Evolutionary conservation across 1,284 basidiomycete genomes (phyloP).

Genomic region (Singerocomus rubriflavus): DNA sequence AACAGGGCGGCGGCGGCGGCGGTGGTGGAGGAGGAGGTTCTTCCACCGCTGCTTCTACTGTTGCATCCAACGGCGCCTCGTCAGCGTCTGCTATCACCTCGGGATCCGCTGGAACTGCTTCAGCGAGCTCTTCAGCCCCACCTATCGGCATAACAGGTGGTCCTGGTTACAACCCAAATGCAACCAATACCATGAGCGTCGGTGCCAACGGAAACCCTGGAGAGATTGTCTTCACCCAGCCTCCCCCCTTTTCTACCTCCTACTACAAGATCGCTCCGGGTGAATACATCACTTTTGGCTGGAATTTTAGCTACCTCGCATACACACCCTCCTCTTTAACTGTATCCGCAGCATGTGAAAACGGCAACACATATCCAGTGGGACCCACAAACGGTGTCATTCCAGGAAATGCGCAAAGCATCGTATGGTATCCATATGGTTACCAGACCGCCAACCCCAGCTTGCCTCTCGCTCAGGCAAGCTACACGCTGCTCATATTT

Average conservation of each 20-base stretch:
- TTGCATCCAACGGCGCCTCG: constrained; percentile 7
- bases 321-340: constrained; percentile 73
- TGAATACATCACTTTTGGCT: constrained; percentile 83
- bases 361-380: constrained; percentile 86
- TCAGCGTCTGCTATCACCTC: constrained; percentile 2
- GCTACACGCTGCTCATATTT: constrained; percentile 77
- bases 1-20: no score
- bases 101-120: background rate
- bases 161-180: constrained; percentile 22
- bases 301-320: constrained; percentile 80
- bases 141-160: constrained; percentile 27
- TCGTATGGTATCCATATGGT: constrained; percentile 80
- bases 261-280: constrained; percentile 85
- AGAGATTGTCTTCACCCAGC: constrained; percentile 70
- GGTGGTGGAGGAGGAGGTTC: no score
- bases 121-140: background rate
- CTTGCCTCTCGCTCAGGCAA: constrained; percentile 67
- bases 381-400: constrained; percentile 76
- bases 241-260: constrained; percentile 74
- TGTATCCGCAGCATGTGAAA: constrained; percentile 77
- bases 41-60: constrained; percentile 7
- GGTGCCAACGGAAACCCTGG: constrained; percentile 62
- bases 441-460: constrained; percentile 69
- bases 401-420: constrained; percentile 63
- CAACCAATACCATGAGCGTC: constrained; percentile 35